phyloP scores from a whole-genome alignment of 352 stramenopile genomes.

The Phytophthora foliorum region DNA sequence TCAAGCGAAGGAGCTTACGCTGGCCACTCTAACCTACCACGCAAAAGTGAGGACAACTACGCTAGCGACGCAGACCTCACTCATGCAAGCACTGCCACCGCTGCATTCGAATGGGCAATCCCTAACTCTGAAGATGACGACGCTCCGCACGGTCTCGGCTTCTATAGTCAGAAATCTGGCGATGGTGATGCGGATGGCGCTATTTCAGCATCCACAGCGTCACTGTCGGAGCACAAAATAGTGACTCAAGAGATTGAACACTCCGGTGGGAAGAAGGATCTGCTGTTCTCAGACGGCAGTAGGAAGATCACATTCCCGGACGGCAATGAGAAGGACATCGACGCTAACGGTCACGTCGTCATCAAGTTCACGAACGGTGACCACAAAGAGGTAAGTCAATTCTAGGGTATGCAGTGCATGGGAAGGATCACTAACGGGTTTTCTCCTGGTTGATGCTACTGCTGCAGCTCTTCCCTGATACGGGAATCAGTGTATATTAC shows the following conservation, averaged over 20 bases:
- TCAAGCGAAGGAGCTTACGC: conserved; percentile 16
- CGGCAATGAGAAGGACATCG: conserved; percentile 94
- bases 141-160: conserved; percentile 7
- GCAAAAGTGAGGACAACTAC: background rate
- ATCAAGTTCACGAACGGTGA: conserved; percentile 97
- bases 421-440: conserved; percentile 5
- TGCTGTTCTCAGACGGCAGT: conserved; percentile 70
- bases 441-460: conserved; percentile 31
- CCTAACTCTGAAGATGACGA: conserved; percentile 19
- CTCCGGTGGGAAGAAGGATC: conserved; percentile 65
- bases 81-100: background rate
- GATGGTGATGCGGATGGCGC: conserved; percentile 6
- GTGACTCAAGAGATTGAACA: conserved; percentile 59
- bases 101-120: conserved; percentile 32
- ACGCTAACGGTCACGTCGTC: conserved; percentile 86
- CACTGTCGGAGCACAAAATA: conserved; percentile 27
- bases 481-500: conserved; percentile 94
- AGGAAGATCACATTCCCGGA: conserved; percentile 91
- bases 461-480: conserved; percentile 66
- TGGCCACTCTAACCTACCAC: background rate
- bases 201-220: conserved; percentile 17
- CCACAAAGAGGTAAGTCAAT: conserved; percentile 86
- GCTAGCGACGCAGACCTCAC: background rate
- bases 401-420: background rate
- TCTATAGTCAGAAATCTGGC: conserved; percentile 2